Evolutionary conservation across 768 basidiomycete genomes (phyloP).

Genomic region (Leccinum imitatum): DNA sequence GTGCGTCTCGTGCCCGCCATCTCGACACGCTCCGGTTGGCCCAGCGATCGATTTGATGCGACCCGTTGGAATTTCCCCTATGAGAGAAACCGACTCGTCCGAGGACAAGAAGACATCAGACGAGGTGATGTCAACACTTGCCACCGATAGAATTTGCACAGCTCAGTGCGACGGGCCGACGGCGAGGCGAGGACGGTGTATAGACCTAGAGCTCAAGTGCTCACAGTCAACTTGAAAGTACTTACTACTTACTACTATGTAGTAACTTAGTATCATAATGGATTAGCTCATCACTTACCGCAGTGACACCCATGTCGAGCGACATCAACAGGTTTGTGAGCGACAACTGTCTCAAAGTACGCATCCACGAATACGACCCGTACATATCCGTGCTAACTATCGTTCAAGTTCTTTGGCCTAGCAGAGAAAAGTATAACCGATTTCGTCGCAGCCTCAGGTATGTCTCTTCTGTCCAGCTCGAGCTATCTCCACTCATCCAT

Average conservation of each 20-base stretch:
- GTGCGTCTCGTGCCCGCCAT: no score
- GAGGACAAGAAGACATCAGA: not conserved
- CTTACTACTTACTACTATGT: no score
- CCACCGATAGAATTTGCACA: no score
- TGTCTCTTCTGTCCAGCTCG: slow-evolving; percentile 14
- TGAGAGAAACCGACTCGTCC: not conserved
- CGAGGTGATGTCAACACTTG: no score
- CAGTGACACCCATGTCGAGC: slow-evolving; percentile 47
- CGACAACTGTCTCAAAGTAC: slow-evolving; percentile 71
- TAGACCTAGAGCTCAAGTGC: no score
- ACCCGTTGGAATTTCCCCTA: not conserved
- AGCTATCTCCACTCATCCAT: not conserved
- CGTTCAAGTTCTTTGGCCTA: slow-evolving; percentile 70
- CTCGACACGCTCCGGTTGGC: not conserved
- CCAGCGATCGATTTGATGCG: slow-evolving; percentile 1
- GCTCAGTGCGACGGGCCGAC: no score
- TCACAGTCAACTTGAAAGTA: no score
- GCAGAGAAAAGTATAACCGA: slow-evolving; percentile 83
- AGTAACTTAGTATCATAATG: not conserved
- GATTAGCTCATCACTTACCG: not conserved
- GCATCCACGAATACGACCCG: slow-evolving; percentile 19
- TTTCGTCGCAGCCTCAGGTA: slow-evolving; percentile 85
- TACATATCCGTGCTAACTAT: not conserved
- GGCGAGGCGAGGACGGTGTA: no score
- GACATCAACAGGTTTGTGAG: slow-evolving; percentile 72